Evolutionary conservation across 139 green algal species (phyloP), one percentile per base, ranked within the genome.

Genomic region (Volvox reticuliferus): DNA sequence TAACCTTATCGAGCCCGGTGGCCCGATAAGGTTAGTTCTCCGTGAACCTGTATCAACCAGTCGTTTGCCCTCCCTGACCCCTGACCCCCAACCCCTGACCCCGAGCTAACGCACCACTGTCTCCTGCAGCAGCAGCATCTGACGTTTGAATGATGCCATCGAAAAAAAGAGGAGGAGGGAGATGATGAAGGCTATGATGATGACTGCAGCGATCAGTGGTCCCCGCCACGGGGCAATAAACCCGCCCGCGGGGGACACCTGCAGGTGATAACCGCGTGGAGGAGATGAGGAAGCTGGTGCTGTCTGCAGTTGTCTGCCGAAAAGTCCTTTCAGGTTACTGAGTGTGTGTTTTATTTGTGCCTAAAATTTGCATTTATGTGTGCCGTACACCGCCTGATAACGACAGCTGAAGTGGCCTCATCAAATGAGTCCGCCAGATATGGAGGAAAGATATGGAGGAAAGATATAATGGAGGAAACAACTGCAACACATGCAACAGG

Each of bases 111-210:
- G 44, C 44, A 55, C 92, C 88, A 95, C 73, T 21, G 92, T 92
- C 21, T 93, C 89, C 0, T 71, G n/a, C 33, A 95, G 91, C 86
- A 95, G 89, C 63, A 83, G 86, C 24, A 55, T 55, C 89, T 94
- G 93, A n/a, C 93, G 86, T 35, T 89, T 88, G 85, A 89, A 91
- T 0, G 63, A 87, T 14, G 88, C 86, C 69, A 89, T 86, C 24
- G 92, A 82, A 28, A 93, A 37, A 18, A 86, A 92, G 26, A 95
- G 91, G 62, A 95, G 80, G 22, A 86, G 0, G 0, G 89, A 35
- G 16, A 95, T 86, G 26, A 95, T n/a, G 5, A 92, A 20, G 22
- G 80, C 79, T n/a, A 92, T 91, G 69, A 94, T 55, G 22, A 95
- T 61, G 0, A 93, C 93, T 21, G 93, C 91, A 2, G 91, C 91